phyloP scores from a whole-genome alignment of 495 filamentous ascomycete species.

The Talaromyces trachyspermus region DNA sequence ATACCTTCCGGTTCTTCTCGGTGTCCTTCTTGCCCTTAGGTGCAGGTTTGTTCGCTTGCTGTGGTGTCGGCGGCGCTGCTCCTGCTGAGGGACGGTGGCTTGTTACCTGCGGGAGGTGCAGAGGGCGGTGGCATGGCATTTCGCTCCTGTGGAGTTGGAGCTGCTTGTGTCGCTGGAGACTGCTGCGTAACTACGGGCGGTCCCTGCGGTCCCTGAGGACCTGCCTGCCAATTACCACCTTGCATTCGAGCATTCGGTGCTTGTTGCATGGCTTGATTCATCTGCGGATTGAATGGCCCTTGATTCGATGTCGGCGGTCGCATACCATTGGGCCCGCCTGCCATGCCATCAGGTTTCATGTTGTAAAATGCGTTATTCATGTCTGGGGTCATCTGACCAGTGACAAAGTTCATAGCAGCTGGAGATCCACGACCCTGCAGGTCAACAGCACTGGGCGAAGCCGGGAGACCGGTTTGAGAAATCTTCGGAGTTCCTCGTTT shows the following conservation, averaged over 20 bases:
- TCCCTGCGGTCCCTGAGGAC: constrained; percentile 35
- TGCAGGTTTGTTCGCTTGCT: constrained; percentile 65
- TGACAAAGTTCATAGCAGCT: constrained; percentile 69
- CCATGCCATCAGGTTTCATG: constrained; percentile 44
- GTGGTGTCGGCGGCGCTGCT: constrained; percentile 82
- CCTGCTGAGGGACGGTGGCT: constrained; percentile 77
- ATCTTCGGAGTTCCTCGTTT: constrained; percentile 89
- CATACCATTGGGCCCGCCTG: constrained; percentile 63
- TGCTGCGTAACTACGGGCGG: constrained; percentile 52
- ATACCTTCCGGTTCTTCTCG: constrained; percentile 67
- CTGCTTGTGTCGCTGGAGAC: constrained; percentile 43
- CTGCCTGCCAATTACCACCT: constrained; percentile 47
- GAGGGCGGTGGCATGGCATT: constrained; percentile 83
- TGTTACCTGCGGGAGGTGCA: constrained; percentile 56
- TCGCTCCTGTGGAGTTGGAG: constrained; percentile 67
- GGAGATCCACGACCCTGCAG: constrained; percentile 74
- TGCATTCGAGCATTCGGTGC: constrained; percentile 42
- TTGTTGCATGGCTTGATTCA: constrained; percentile 46
- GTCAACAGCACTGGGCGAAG: constrained; percentile 76
- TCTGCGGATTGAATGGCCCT: constrained; percentile 52
- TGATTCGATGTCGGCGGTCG: constrained; percentile 84
- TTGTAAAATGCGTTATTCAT: constrained; percentile 56
- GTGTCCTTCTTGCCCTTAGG: constrained; percentile 76
- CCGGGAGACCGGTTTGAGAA: constrained; percentile 61
- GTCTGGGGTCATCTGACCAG: constrained; percentile 57